phyloP scores from a whole-genome alignment of 495 filamentous ascomycete genomes.

The Tetracladium marchalianum region DNA sequence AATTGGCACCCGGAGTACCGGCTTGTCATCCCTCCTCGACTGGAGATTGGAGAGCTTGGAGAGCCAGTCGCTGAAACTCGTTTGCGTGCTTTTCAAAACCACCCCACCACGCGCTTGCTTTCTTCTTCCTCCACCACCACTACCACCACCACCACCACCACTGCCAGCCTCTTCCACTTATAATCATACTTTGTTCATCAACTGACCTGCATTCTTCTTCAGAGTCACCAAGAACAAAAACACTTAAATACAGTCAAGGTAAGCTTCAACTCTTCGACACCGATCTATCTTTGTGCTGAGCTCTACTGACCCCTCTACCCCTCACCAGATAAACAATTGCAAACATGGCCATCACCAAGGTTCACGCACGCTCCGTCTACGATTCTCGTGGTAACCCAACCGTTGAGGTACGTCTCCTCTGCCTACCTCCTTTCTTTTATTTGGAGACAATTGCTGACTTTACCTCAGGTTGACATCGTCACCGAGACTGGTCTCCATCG shows the following conservation, averaged over 20 bases:
- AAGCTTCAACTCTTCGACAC: neutral
- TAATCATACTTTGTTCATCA: constrained; percentile 3
- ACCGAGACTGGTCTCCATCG: constrained; percentile 96
- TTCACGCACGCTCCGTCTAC: constrained; percentile 98
- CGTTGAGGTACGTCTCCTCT: constrained; percentile 35
- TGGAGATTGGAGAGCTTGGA: neutral
- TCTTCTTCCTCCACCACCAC: no score
- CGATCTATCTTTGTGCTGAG: no score
- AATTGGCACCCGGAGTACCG: no score
- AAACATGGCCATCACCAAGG: constrained; percentile 91
- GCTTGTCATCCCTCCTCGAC: neutral
- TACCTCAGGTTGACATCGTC: constrained; percentile 66
- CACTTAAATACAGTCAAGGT: constrained; percentile 5
- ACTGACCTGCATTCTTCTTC: constrained; percentile 6
- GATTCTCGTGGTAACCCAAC: constrained; percentile 99
- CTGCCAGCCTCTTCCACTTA: neutral
- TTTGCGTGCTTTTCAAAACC: neutral
- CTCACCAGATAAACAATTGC: constrained; percentile 26
- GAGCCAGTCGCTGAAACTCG: neutral
- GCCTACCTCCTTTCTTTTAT: neutral
- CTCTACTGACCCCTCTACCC: constrained; percentile 1
- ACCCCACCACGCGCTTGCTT: neutral
- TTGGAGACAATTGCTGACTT: constrained; percentile 30
- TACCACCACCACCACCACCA: neutral
- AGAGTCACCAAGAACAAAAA: constrained; percentile 5